Conservation (phyloP, 331 rosid species). For the Malus hybrid region DNA sequence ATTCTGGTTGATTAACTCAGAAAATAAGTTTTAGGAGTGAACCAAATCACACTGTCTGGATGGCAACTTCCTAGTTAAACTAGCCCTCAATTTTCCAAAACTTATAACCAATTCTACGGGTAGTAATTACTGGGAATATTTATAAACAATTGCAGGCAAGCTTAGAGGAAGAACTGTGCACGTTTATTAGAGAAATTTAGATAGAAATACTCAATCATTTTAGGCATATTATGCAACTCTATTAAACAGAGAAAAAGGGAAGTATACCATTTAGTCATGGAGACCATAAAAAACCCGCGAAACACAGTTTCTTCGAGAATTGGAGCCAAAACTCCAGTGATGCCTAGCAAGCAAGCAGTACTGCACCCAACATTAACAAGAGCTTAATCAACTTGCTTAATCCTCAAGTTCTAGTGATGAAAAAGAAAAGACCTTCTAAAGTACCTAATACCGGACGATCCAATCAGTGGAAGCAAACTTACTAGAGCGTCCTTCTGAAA, state of each 20-base stretch:
- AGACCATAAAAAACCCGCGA: constrained; percentile 84
- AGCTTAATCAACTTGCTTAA: constrained; percentile 8
- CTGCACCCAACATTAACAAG: constrained; percentile 37
- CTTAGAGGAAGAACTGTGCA: background rate
- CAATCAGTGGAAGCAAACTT: constrained; percentile 82
- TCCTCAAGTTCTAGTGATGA: background rate
- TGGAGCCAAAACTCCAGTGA: constrained; percentile 87
- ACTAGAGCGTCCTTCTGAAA: constrained; percentile 93
- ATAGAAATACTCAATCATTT: background rate
- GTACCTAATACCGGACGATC: constrained; percentile 50
- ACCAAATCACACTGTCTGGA: background rate
- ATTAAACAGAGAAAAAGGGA: background rate
- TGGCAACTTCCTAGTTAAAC: background rate
- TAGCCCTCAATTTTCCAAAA: no score
- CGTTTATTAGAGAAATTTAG: background rate
- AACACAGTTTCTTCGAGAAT: constrained; percentile 91
- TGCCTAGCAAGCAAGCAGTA: constrained; percentile 85
- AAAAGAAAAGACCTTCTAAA: background rate
- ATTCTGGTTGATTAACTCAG: background rate
- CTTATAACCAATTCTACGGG: no score
- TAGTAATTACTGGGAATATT: no score
- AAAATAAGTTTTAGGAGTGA: background rate
- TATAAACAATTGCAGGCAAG: background rate
- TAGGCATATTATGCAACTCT: background rate
- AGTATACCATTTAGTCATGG: constrained; percentile 83